Base-by-base conservation (phyloP, 257 asterid species). In the Lycium barbarum region DNA sequence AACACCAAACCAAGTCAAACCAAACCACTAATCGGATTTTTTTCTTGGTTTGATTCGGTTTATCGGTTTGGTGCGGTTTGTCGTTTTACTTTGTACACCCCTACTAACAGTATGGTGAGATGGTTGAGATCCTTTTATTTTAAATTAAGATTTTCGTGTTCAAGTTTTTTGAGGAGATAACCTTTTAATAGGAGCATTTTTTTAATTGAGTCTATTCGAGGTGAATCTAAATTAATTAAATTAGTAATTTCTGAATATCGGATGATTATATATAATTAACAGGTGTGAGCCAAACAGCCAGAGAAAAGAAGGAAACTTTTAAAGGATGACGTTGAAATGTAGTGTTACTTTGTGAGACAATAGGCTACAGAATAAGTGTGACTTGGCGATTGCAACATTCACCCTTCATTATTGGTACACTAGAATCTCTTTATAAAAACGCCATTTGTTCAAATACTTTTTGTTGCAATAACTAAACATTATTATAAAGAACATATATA, bases 261-360 rank as follows among this genome's bases (percentile, higher is more conserved):
- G 11, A 51, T 51, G 13, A 51, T 51, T 51, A 51, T 26, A 66
- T 33, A 70, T 3, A 40, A 87, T 80, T 80, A 85, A 87, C 83
- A 80, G 71, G 78, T 83, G 22, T 58, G 43, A 74, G 47, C 85
- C 55, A 68, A 26, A 72, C 33, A 74, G 47, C 85, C 55, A 68
- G 18, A 72, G 54, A 12, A 54, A 66, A 85, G 82, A 80, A 26
- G 84, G 84, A 81, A 72, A 57, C 14, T 55, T 54, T 80, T 86
- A 81, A 72, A 81, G 86, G 90, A 12, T 80, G 91, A 86, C 13
- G 71, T 58, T 15, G 90, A 86, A 84, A 84, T 62, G 54, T 81
- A 85, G 89, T 81, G 51, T 51, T 86, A 78, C 88, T 89, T 86
- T 89, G 62, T 72, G 89, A 86, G 90, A 89, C 90, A 89, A 68